Conservation (phyloP, 139 green algal genomes). For the Ettlia oleoabundans region DNA sequence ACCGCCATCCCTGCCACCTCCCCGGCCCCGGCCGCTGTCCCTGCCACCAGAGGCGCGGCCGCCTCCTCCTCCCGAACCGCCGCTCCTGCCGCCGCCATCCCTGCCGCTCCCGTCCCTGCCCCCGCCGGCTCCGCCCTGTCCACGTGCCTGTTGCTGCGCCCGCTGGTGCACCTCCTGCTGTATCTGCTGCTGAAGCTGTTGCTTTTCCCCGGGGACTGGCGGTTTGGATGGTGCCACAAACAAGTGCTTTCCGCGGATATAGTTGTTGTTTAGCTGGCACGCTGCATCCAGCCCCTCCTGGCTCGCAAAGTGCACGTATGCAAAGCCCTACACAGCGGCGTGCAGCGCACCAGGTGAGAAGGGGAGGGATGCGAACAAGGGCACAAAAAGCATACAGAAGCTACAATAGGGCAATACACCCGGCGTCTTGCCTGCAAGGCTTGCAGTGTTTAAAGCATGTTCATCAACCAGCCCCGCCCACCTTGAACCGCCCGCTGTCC, state of each 20-base stretch:
- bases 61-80: neutral
- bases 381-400: too few relatives aligned
- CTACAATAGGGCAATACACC: too few relatives aligned
- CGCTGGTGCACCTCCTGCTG: constrained; percentile 9
- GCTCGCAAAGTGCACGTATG: constrained; percentile 81
- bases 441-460: too few relatives aligned
- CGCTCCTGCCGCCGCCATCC: neutral
- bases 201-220: constrained; percentile 33
- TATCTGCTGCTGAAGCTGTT: neutral
- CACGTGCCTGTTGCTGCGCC: constrained; percentile 1
- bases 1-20: neutral
- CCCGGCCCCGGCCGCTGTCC: neutral
- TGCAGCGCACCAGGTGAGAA: neutral
- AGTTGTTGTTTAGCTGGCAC: constrained; percentile 45
- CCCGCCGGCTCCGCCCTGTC: neutral
- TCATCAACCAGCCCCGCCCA: neutral
- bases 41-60: neutral
- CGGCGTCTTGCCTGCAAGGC: too few relatives aligned
- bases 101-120: neutral
- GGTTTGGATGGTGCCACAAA: constrained; percentile 73
- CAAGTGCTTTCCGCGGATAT: constrained; percentile 62
- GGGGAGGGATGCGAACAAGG: neutral
- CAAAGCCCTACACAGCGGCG: constrained; percentile 68
- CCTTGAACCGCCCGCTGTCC: constrained; percentile 45
- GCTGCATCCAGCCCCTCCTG: constrained; percentile 58